phyloP scores from a whole-genome alignment of 2,329 filamentous ascomycete genomes.

The Fusarium floridanum region DNA sequence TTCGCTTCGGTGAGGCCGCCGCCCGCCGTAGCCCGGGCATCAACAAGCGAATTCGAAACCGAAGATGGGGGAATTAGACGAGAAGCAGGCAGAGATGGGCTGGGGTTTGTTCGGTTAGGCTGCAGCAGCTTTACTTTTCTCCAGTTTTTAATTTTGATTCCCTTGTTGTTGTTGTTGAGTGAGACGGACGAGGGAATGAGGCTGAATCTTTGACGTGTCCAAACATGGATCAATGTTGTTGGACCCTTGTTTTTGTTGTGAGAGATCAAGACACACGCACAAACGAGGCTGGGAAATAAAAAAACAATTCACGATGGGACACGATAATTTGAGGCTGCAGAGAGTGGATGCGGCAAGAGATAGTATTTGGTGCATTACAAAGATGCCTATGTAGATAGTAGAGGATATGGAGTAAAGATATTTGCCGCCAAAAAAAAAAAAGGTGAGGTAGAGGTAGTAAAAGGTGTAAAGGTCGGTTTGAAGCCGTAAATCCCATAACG shows the following conservation, averaged over 20 bases:
- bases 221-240: slow-evolving; percentile 3
- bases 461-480: neutral
- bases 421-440: slow-evolving; percentile 20
- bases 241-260: slow-evolving; percentile 10
- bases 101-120: neutral
- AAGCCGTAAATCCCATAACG: slow-evolving; percentile 33
- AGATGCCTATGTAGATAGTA: slow-evolving; percentile 19
- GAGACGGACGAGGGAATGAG: slow-evolving; percentile 16
- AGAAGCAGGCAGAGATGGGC: neutral
- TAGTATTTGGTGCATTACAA: slow-evolving; percentile 30
- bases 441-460: slow-evolving; percentile 14
- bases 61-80: neutral
- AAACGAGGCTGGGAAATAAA: neutral
- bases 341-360: slow-evolving; percentile 16
- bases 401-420: slow-evolving; percentile 12
- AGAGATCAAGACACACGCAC: slow-evolving; percentile 7
- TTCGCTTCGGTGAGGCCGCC: slow-evolving; percentile 28
- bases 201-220: slow-evolving; percentile 19
- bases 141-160: neutral
- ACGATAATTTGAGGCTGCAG: slow-evolving; percentile 19
- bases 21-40: neutral
- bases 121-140: neutral
- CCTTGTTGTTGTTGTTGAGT: slow-evolving; percentile 4
- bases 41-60: slow-evolving; percentile 1
- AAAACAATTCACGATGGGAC: neutral